Conservation (phyloP, 305 asterid genomes). For the Fraxinus baroniana region DNA sequence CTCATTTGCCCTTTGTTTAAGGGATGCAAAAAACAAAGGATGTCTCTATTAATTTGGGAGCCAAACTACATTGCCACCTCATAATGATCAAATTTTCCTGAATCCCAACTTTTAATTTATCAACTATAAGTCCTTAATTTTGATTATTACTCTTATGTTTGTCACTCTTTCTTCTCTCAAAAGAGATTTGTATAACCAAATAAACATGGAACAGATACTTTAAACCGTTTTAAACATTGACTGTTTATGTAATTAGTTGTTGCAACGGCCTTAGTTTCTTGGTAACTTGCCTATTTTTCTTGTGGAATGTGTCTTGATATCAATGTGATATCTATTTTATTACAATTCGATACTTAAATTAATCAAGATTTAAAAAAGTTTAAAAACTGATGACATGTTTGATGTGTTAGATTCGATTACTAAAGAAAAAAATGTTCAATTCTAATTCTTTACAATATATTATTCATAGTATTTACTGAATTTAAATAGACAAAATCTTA, state of each 20-base stretch:
- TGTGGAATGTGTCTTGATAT: not conserved
- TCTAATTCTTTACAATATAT: not conserved
- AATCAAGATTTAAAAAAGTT: not conserved
- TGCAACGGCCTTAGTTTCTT: not conserved
- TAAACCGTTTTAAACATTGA: not conserved
- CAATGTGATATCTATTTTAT: not conserved
- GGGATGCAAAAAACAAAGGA: slow-evolving; percentile 59
- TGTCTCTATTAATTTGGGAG: slow-evolving; percentile 46
- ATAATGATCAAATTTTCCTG: slow-evolving; percentile 24
- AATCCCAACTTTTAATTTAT: slow-evolving; percentile 17
- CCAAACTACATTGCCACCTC: slow-evolving; percentile 68
- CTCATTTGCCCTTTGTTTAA: slow-evolving; percentile 33
- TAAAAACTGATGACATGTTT: not conserved
- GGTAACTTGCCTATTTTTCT: not conserved
- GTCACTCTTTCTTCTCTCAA: slow-evolving; percentile 7
- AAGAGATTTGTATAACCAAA: slow-evolving; percentile 18
- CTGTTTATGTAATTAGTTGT: not conserved
- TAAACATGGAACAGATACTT: not conserved
- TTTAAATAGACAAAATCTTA: not conserved
- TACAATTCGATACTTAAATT: not conserved
- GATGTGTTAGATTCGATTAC: not conserved
- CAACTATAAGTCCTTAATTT: not conserved
- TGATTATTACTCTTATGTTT: slow-evolving; percentile 7
- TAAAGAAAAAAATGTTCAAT: not conserved
- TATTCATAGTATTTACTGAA: too few relatives aligned